phyloP scores from a whole-genome alignment of 345 rosid genomes.

The Kandelia obovata region DNA sequence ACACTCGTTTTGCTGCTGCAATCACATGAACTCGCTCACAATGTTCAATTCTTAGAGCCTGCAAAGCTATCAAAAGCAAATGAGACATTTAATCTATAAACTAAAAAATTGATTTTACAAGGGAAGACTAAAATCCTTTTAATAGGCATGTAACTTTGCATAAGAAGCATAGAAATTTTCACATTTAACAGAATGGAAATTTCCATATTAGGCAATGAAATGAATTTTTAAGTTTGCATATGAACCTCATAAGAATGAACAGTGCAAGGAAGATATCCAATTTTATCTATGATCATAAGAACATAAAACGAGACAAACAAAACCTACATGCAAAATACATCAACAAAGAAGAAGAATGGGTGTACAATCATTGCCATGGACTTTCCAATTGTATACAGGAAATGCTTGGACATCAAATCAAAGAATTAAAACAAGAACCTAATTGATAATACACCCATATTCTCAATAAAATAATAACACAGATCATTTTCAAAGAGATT shows the following conservation, averaged over 20 bases:
- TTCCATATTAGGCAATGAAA: not conserved
- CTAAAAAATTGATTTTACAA: too few species aligned
- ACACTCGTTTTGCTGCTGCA: slow-evolving; percentile 76
- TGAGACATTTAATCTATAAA: not conserved
- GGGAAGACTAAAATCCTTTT: too few species aligned
- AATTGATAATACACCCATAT: not conserved
- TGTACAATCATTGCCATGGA: too few species aligned
- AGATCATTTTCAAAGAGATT: too few species aligned
- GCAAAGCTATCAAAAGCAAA: slow-evolving; percentile 23
- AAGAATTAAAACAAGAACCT: not conserved
- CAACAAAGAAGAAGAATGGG: not conserved
- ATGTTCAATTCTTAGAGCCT: slow-evolving; percentile 94
- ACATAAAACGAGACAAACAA: not conserved
- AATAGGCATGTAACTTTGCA: too few species aligned
- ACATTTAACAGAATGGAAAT: not conserved
- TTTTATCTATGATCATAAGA: not conserved
- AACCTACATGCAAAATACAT: not conserved
- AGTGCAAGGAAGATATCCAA: slow-evolving; percentile 4
- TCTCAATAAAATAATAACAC: not conserved
- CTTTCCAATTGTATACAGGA: too few species aligned
- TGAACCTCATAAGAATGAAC: not conserved
- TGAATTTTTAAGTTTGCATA: too few species aligned
- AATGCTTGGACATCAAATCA: too few species aligned
- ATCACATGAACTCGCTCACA: slow-evolving; percentile 99
- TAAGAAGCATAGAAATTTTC: not conserved